These are phyloP conservation scores for Cryptococcus sp. DNA, from an alignment of 1,284 basidiomycete species.

Conservation along the genomic window DNA sequence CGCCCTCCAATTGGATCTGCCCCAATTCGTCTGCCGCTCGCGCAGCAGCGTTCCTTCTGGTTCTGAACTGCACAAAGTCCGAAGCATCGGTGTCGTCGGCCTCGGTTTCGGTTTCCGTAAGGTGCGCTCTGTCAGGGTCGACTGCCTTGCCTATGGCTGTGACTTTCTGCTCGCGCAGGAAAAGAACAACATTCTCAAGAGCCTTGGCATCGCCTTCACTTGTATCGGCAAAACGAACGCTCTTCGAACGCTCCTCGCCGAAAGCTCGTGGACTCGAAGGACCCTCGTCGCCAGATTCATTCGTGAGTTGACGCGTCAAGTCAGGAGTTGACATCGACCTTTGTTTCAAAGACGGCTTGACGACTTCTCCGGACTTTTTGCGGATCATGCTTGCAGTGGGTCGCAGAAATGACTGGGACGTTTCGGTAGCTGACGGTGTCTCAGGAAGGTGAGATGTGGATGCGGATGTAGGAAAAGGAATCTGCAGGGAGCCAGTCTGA, in stretches of 20 bases:
- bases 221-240: slow-evolving; percentile 49
- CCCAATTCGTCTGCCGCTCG: slow-evolving; percentile 35
- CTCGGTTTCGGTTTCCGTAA: slow-evolving; percentile 48
- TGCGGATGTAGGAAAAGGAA: slow-evolving; percentile 27
- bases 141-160: slow-evolving; percentile 50
- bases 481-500: slow-evolving; percentile 33
- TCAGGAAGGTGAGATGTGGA: slow-evolving; percentile 23
- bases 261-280: slow-evolving; percentile 26
- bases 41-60: slow-evolving; percentile 41
- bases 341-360: slow-evolving; percentile 53
- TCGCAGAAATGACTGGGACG: slow-evolving; percentile 16
- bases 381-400: slow-evolving; percentile 44
- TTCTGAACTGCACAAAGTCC: slow-evolving; percentile 53
- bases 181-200: slow-evolving; percentile 53
- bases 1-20: slow-evolving; percentile 37
- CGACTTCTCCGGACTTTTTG: slow-evolving; percentile 55
- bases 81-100: slow-evolving; percentile 50
- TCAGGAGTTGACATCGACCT: slow-evolving; percentile 54
- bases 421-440: background rate
- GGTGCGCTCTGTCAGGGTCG: slow-evolving; percentile 35
- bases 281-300: slow-evolving; percentile 28
- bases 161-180: slow-evolving; percentile 51
- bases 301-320: slow-evolving; percentile 36
- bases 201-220: slow-evolving; percentile 40
- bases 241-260: slow-evolving; percentile 47